phyloP scores from a whole-genome alignment of 306 rosid species.

The Hippophae gyantsensis region DNA sequence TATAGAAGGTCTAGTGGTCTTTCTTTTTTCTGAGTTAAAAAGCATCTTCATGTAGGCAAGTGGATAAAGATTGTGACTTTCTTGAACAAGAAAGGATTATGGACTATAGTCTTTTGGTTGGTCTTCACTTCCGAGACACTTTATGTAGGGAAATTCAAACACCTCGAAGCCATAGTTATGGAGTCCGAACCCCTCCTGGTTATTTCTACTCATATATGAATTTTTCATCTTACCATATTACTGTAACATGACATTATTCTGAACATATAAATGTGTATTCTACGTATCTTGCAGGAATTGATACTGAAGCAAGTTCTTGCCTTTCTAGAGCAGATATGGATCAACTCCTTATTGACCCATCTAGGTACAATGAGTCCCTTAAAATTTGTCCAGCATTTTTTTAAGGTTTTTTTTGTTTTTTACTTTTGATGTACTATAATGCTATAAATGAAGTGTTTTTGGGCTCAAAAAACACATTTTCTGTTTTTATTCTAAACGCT shows the following conservation, averaged over 20 bases:
- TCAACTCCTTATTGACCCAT: conserved; percentile 35
- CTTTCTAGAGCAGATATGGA: conserved; percentile 42
- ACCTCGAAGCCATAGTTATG: conserved; percentile 29
- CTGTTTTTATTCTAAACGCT: no score
- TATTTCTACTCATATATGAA: conserved; percentile 14
- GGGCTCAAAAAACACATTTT: no score
- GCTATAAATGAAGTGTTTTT: background rate
- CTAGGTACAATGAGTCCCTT: conserved; percentile 37
- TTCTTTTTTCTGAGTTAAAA: background rate
- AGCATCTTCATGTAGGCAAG: conserved; percentile 61
- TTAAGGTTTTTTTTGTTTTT: background rate
- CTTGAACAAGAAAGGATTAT: conserved; percentile 90
- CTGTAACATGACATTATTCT: conserved; percentile 11
- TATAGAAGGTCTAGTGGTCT: no score
- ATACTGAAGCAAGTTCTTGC: conserved; percentile 20
- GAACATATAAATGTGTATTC: conserved; percentile 10
- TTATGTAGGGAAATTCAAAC: conserved; percentile 24
- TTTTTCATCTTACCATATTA: background rate
- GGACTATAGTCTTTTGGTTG: conserved; percentile 94
- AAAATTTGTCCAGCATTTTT: conserved; percentile 3
- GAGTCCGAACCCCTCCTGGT: conserved; percentile 30
- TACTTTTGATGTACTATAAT: no score
- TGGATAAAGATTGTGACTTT: conserved; percentile 83
- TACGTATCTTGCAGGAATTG: conserved; percentile 32
- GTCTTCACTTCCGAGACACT: conserved; percentile 74